Evolutionary conservation across 2,329 filamentous ascomycete genomes (phyloP), one percentile per base, ranked within the genome.

Genomic region (Hypoxylon sp.): DNA sequence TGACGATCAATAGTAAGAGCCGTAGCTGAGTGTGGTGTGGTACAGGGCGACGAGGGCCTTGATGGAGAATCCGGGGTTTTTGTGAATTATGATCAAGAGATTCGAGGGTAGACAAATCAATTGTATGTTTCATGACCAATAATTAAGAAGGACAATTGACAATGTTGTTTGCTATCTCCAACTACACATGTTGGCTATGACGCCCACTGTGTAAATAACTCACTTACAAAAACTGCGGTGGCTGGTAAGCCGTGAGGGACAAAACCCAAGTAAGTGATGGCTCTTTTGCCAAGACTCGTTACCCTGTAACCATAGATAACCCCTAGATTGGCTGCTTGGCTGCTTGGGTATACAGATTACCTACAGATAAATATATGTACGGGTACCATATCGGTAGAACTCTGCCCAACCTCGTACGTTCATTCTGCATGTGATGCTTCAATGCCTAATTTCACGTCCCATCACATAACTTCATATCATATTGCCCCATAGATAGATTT

Each of bases 211-310:
- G 14, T 19, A 25, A 53, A n/a, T 23, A 45, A 43, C 30, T 53
- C n/a, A 17, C 9, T 11, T 7, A 17, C 3, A 49, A 43, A 66
- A 62, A 62, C 49, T 30, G 17, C n/a, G 58, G 58, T 63, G 63
- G 59, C 41, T 66, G 58, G 63, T 58, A 61, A 52, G 28, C 36
- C 30, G 4, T 49, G 34, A 50, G 25, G 53, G 38, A 43, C 17
- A 43, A 50, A 43, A 43, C 17, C 13, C 38, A 43, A 21, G 3
- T 43, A 32, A 3, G 6, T 13, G 13, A 19, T 19, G 14, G n/a
- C 51, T 63, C 32, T 30, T 57, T 17, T 25, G 60, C 60, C 60
- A 63, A 63, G 60, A 52, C 34, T 30, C 9, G 3, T 56, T 21
- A 32, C 58, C 49, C 49, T 48, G 14, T 21, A 30, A 21, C 36